These are phyloP conservation scores for Fusarium sp. DNA, from an alignment of 2,329 filamentous ascomycete genomes.

Conservation along the genomic window DNA sequence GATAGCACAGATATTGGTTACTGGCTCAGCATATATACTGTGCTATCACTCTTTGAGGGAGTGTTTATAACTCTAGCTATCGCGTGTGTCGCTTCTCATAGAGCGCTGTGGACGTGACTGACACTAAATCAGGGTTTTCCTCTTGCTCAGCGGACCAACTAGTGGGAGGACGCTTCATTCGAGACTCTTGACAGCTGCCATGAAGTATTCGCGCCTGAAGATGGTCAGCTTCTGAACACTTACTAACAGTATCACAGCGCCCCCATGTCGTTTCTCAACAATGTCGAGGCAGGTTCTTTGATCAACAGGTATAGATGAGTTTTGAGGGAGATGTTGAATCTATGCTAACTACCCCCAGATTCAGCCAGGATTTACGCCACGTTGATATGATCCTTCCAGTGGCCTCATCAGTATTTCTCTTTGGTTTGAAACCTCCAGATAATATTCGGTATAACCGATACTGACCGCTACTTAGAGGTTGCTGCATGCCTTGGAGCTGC, in stretches of 20 bases:
- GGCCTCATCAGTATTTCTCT: conserved; percentile 42
- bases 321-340: accelerated
- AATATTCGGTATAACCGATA: background rate
- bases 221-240: accelerated
- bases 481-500: conserved; percentile 56
- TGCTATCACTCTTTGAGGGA: conserved; percentile 42
- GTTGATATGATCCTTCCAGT: conserved; percentile 54
- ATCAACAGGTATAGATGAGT: conserved; percentile 40
- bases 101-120: background rate
- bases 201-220: conserved; percentile 29
- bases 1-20: conserved; percentile 44
- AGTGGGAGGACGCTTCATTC: conserved; percentile 44
- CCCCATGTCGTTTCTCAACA: conserved; percentile 45
- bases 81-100: conserved; percentile 26
- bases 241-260: conserved; percentile 31
- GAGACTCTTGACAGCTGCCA: conserved; percentile 41
- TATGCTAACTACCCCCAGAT: conserved; percentile 42
- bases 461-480: conserved; percentile 37
- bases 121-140: conserved; percentile 35
- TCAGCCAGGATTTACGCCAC: conserved; percentile 57
- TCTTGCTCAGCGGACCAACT: conserved; percentile 43
- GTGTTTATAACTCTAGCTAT: conserved; percentile 44
- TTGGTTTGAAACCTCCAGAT: conserved; percentile 28
- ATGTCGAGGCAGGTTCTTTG: conserved; percentile 44
- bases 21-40: conserved; percentile 47